Evolutionary conservation across 108 stramenopile species (phyloP).

Genomic region (Cyclotella atomus): DNA sequence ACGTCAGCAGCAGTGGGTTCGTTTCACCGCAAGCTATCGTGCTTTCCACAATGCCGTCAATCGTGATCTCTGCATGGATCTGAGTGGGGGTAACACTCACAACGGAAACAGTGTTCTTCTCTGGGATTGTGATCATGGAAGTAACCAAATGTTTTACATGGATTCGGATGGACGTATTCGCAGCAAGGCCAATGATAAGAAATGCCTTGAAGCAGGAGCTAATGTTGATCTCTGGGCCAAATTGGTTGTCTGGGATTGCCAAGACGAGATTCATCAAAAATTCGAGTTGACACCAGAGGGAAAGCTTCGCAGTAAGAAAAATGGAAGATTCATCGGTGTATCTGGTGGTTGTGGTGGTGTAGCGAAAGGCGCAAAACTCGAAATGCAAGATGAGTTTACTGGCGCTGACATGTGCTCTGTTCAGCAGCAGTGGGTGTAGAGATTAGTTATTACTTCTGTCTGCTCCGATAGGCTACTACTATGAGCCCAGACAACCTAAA

Average conservation of each 20-base stretch:
- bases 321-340: neutral
- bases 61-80: conserved; percentile 3
- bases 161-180: neutral
- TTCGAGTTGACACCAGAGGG: neutral
- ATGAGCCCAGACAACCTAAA: conserved; percentile 9
- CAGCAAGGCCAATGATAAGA: neutral
- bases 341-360: neutral
- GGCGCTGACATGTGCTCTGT: neutral
- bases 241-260: neutral
- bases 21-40: neutral
- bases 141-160: neutral
- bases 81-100: neutral
- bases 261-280: neutral
- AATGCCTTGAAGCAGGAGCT: conserved; percentile 2
- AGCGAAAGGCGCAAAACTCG: neutral
- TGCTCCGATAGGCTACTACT: conserved; percentile 26
- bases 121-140: neutral
- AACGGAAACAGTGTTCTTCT: neutral
- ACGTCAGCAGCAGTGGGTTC: neutral
- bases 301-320: neutral
- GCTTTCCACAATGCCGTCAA: neutral
- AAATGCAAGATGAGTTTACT: neutral
- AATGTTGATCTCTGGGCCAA: neutral
- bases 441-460: neutral
- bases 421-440: neutral